phyloP scores from a whole-genome alignment of 1,139 yeast genomes.

The Geotrichum fermentans region DNA sequence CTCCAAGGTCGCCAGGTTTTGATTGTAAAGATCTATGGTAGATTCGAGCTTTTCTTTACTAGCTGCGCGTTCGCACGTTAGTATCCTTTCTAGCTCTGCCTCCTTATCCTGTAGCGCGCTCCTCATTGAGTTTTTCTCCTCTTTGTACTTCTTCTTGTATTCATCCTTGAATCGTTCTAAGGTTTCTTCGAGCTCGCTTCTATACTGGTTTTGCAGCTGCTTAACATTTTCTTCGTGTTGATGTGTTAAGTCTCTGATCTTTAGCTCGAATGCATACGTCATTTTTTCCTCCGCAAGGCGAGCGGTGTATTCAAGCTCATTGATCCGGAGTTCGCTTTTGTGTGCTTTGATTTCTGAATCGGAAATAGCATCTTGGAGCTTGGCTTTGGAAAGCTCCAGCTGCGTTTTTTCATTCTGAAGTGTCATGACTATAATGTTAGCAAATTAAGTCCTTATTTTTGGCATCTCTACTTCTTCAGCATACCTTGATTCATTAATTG shows the following conservation, averaged over 20 bases:
- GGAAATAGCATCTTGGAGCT: slow-evolving; percentile 32
- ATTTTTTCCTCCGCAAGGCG: slow-evolving; percentile 26
- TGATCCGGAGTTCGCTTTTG: slow-evolving; percentile 8
- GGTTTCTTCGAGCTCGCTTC: slow-evolving; percentile 8
- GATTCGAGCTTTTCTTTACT: too few relatives aligned
- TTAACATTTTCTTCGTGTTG: slow-evolving; percentile 25
- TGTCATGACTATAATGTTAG: slow-evolving; percentile 5
- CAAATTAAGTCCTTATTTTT: too few relatives aligned
- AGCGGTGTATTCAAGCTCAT: slow-evolving; percentile 6
- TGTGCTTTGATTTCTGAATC: slow-evolving; percentile 33
- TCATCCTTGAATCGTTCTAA: neutral
- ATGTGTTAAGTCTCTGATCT: slow-evolving; percentile 11
- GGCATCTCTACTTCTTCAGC: slow-evolving; percentile 26
- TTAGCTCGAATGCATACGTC: slow-evolving; percentile 5
- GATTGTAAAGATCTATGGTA: slow-evolving; percentile 25
- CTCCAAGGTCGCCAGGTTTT: slow-evolving; percentile 26
- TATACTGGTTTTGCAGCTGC: slow-evolving; percentile 22
- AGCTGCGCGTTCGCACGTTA: too few relatives aligned
- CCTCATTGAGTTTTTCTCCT: slow-evolving; percentile 5
- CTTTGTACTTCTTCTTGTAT: neutral
- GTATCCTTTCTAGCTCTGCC: slow-evolving; percentile 8
- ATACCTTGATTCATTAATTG: slow-evolving; percentile 1
- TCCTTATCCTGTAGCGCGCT: slow-evolving; percentile 20
- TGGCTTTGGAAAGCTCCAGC: slow-evolving; percentile 4
- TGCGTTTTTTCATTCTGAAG: slow-evolving; percentile 15